Base-by-base conservation (phyloP, 306 rosid genomes). In the Alnus rubra region DNA sequence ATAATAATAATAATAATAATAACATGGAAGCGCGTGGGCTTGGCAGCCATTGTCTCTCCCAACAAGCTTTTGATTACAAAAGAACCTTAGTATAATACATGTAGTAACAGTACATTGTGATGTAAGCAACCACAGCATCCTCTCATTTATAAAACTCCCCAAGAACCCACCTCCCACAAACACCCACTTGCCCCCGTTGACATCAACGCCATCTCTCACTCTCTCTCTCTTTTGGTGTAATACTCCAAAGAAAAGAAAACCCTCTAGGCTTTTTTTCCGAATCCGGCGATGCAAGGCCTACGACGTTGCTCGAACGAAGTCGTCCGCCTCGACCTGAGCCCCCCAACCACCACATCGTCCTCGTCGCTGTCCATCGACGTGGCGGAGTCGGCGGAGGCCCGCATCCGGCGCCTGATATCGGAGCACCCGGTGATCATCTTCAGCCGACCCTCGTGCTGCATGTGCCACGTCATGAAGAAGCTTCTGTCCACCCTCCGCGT, bases 381-480 rank as follows among this genome's bases (percentile, higher is more conserved):
- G 0, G 98, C 91, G 54, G 99, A 96, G 78, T 88, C 99, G 11
- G 78, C 91, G 3, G 97, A 96, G 71, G 74, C 89, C 0, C 78
- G 90, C 49, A 93, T 96, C 93, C 96, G 86, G 5, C 93, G 99
- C 4, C 96, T 96, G n/a, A 93, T 96, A 49, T 81, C 98, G 10
- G 99, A 96, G 83, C 90, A 96, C 67, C 99, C 99, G 0, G 99
- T 96, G 3, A 88, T 96, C 79, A 93, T 96, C 80, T 96, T 96
- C 86, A 88, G 91, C 84, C 91, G 96, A 9, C 90, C 84, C 63
- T 87, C 98, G 1, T 96, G 99, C 82, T 96, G 91, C 97, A 96
- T 96, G 99, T 96, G 98, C 89, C 99, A 91, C 84, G 99, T 96
- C 89, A 96, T 96, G 98, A 96, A 96, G 90, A 89, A 90, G 72